A percentile compares a stretch with the other conserved stretches of the same genome.
Evolutionary conservation across 179 eudicot genomes (phyloP).

Genomic region (Beta macrorhiza): DNA sequence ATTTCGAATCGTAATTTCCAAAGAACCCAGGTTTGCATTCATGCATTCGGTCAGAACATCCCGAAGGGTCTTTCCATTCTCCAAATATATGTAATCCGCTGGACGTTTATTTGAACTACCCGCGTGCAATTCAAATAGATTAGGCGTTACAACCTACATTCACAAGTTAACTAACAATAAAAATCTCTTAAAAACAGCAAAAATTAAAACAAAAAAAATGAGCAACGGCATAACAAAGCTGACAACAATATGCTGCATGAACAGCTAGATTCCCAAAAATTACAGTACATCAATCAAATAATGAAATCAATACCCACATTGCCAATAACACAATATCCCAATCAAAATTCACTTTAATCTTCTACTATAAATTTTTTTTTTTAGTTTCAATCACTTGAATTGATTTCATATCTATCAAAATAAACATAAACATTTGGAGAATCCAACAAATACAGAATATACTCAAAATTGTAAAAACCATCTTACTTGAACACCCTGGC

Average conservation of each 20-base stretch:
- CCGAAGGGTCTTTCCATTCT: slow-evolving; percentile 67
- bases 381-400: too few relatives aligned
- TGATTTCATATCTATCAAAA: too few relatives aligned
- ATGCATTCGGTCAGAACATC: slow-evolving; percentile 71
- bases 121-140: slow-evolving; percentile 76
- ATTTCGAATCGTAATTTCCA: slow-evolving; percentile 41
- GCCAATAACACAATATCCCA: not conserved
- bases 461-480: not conserved
- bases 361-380: too few relatives aligned
- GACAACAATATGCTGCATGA: not conserved
- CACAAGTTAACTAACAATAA: not conserved
- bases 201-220: not conserved
- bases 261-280: slow-evolving; percentile 3
- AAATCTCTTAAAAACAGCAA: not conserved
- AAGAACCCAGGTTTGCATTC: slow-evolving; percentile 30
- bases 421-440: not conserved
- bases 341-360: too few relatives aligned
- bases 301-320: too few relatives aligned
- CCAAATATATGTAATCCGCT: slow-evolving; percentile 67
- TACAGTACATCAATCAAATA: not conserved
- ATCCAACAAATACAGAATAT: not conserved
- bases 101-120: slow-evolving; percentile 76
- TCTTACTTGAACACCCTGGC: slow-evolving; percentile 61
- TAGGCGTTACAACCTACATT: slow-evolving; percentile 66
- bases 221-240: not conserved